A percentile compares a stretch with the other conserved stretches of the same genome.
Evolutionary conservation across 1,284 basidiomycete species (phyloP).

Genomic region (Meira nashicola): DNA sequence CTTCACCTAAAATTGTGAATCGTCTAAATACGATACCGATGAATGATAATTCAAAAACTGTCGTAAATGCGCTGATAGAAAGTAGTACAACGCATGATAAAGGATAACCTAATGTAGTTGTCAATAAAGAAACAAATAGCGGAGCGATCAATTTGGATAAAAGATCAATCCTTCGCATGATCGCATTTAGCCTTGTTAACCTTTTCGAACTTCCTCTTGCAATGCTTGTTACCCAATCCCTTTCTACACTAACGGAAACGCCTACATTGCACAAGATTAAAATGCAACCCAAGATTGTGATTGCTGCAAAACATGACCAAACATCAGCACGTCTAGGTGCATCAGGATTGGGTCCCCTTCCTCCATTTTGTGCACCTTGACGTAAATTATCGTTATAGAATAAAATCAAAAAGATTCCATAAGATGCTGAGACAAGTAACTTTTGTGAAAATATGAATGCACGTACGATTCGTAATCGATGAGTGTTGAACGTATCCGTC

Average conservation of each 20-base stretch:
- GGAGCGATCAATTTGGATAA: constrained; percentile 61
- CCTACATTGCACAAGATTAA: constrained; percentile 56
- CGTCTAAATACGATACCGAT: constrained; percentile 32
- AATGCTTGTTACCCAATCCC: constrained; percentile 61
- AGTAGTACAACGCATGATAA: constrained; percentile 29
- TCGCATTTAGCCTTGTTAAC: constrained; percentile 49
- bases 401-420: constrained; percentile 54
- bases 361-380: constrained; percentile 28
- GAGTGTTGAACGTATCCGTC: constrained; percentile 55
- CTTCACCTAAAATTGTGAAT: constrained; percentile 25
- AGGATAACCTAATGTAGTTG: constrained; percentile 37
- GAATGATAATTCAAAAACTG: constrained; percentile 34
- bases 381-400: constrained; percentile 28
- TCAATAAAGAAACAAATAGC: constrained; percentile 61
- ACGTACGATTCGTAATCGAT: constrained; percentile 55
- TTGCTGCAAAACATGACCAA: constrained; percentile 54
- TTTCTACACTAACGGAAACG: constrained; percentile 60
- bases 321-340: constrained; percentile 11
- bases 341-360: constrained; percentile 17
- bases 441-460: constrained; percentile 58
- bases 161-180: constrained; percentile 59
- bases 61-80: constrained; percentile 22
- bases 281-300: constrained; percentile 55
- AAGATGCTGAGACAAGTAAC: constrained; percentile 54
- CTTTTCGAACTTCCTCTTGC: constrained; percentile 35